Base-by-base conservation (phyloP, 2,329 filamentous ascomycete species). In the Achaetomium macrosporum region DNA sequence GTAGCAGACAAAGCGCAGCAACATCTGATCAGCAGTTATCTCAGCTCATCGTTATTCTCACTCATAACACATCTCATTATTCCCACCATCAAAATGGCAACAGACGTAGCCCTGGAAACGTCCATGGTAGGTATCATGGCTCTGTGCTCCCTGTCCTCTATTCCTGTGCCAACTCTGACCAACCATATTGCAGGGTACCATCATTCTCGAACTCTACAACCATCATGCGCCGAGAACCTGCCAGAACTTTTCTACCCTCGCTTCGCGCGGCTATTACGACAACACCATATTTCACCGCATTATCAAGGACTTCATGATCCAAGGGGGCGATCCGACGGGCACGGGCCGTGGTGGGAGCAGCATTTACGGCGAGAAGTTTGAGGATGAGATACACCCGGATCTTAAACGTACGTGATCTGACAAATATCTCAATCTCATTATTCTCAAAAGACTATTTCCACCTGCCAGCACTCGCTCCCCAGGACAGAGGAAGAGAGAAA, bases 221-320 rank as follows among this genome's bases (percentile, higher is more conserved):
- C 70, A 80, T 25, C 91, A 97, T 73, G 92, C 92, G 16, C 92
- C 93, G 37, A 88, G 85, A 69, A 91, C 90, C 20, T 95, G 89
- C 79, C 81, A 79, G 56, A 96, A 97, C 78, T 97, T 97, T 73
- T 69, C 78, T 25, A 88, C 87, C 5, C 88, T 97, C 48, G 83
- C 84, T 17, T 75, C 80, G 57, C 81, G 90, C 62, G 88, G 88
- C 62, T 97, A 96, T 81, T 99, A 96, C 80, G 82, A 93, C 73
- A 76, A 73, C 67, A 82, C 88, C 55, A 74, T 91, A 65, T 92
- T 97, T 78, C 93, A 97, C 76, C 90, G 93, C 68, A 85, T 97
- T 63, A 97, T 99, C 66, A 84, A 89, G 48, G 83, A 89, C 71
- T 99, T 99, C 76, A 97, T 99, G 92, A 79, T 95, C 53, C 92